A percentile compares a stretch with the other conserved stretches of the same genome.
These are phyloP conservation scores for Phaeoacremonium minimum DNA, from an alignment of 2,329 filamentous ascomycete species.

Conservation along the genomic window DNA sequence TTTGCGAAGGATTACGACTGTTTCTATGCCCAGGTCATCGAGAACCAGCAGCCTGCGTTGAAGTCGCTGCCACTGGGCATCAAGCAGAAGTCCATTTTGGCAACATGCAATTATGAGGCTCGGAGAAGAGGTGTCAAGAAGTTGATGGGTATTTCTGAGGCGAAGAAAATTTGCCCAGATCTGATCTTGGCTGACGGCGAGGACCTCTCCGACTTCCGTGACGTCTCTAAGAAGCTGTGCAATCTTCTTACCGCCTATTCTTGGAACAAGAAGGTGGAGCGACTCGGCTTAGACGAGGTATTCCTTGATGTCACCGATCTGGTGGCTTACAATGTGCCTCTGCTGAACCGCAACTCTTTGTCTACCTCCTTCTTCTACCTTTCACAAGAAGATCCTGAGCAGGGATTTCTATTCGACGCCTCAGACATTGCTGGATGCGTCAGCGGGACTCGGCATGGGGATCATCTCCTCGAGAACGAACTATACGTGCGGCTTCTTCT, in stretches of 20 bases:
- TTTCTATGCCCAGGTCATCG: constrained; percentile 91
- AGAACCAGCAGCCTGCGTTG: constrained; percentile 72
- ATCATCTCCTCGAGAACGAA: constrained; percentile 1
- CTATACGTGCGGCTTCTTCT: constrained; percentile 62
- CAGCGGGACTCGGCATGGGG: constrained; percentile 12
- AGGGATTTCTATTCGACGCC: constrained; percentile 79
- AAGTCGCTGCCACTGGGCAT: constrained; percentile 74
- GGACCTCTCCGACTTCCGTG: constrained; percentile 78
- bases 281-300: constrained; percentile 88
- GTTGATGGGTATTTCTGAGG: constrained; percentile 80
- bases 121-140: constrained; percentile 71
- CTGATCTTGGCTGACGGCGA: constrained; percentile 84
- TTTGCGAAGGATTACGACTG: constrained; percentile 69
- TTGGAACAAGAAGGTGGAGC: constrained; percentile 76
- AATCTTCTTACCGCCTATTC: constrained; percentile 66
- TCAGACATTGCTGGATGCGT: constrained; percentile 61
- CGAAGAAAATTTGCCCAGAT: constrained; percentile 74
- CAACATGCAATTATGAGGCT: constrained; percentile 92
- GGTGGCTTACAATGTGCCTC: constrained; percentile 71
- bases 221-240: constrained; percentile 80
- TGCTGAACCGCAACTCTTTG: constrained; percentile 65
- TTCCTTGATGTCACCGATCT: constrained; percentile 83
- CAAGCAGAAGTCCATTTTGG: constrained; percentile 88
- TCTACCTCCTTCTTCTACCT: constrained; percentile 75
- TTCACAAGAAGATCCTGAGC: constrained; percentile 65